phyloP scores from a whole-genome alignment of 331 rosid species.

The Telfairia occidentalis region DNA sequence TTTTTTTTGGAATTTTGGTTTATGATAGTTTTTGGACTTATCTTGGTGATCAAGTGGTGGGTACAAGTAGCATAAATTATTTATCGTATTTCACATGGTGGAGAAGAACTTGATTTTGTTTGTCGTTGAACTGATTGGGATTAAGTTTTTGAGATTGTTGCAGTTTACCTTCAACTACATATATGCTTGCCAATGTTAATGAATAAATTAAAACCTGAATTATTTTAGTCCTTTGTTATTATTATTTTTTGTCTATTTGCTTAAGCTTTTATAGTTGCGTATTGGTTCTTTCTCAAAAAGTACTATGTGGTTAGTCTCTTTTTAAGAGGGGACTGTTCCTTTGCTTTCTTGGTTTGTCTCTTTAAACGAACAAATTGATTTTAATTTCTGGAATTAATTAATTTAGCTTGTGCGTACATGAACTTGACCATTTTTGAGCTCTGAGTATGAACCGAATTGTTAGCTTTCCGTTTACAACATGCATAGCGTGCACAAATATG shows the following conservation, averaged over 20 bases:
- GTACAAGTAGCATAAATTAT: background rate
- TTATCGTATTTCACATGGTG: background rate
- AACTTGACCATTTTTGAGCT: background rate
- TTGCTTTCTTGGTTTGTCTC: background rate
- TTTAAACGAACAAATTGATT: background rate
- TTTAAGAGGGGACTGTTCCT: background rate
- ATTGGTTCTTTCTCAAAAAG: background rate
- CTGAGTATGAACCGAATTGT: background rate
- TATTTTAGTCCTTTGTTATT: background rate
- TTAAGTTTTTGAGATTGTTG: background rate
- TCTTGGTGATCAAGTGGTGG: background rate
- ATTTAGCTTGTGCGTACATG: background rate
- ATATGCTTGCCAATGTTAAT: background rate
- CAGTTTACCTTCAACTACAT: background rate
- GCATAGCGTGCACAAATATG: background rate
- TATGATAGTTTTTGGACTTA: background rate
- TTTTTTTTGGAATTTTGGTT: background rate
- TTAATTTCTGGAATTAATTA: background rate
- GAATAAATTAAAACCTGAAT: background rate
- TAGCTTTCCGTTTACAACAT: background rate
- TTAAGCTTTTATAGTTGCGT: background rate
- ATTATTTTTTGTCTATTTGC: background rate
- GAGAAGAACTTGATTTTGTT: background rate
- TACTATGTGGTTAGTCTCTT: background rate
- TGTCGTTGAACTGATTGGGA: background rate